Conservation (phyloP, 352 stramenopile genomes). For the Globisporangium recalcitrans region DNA sequence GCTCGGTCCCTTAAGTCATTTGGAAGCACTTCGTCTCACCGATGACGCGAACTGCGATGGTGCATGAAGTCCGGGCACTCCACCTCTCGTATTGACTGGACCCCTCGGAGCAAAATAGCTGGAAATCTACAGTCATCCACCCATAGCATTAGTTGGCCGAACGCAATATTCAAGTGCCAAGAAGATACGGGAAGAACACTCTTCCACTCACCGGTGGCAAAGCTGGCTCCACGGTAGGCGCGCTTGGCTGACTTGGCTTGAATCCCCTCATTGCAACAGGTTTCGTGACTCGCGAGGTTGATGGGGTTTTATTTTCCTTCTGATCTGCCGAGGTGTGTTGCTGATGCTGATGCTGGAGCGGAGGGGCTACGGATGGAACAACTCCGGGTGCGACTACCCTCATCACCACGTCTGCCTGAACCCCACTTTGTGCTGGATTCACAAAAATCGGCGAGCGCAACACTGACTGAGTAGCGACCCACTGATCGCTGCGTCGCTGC, state of each 20-base stretch:
- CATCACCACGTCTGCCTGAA: neutral
- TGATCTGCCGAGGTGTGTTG: constrained; percentile 1
- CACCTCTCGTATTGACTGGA: neutral
- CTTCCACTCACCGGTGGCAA: constrained; percentile 5
- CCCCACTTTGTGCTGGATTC: neutral
- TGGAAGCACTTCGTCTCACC: neutral
- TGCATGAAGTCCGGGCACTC: neutral
- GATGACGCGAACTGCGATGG: constrained; percentile 3
- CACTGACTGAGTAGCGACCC: neutral
- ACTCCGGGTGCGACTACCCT: neutral
- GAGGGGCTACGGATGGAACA: neutral
- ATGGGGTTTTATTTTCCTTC: constrained; percentile 7
- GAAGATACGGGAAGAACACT: no score
- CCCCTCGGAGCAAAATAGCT: neutral
- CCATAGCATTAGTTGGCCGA: neutral
- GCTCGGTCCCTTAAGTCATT: neutral
- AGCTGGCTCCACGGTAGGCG: neutral
- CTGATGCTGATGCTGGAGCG: neutral
- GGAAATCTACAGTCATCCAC: neutral
- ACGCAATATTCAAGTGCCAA: neutral
- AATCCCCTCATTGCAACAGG: constrained; percentile 12
- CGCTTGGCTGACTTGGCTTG: neutral
- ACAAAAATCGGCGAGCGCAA: neutral
- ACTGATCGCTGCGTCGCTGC: neutral
- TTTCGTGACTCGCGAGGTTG: constrained; percentile 5